These are phyloP conservation scores for Davidsoniella virescens DNA, from an alignment of 2,329 filamentous ascomycete species.

Conservation along the genomic window DNA sequence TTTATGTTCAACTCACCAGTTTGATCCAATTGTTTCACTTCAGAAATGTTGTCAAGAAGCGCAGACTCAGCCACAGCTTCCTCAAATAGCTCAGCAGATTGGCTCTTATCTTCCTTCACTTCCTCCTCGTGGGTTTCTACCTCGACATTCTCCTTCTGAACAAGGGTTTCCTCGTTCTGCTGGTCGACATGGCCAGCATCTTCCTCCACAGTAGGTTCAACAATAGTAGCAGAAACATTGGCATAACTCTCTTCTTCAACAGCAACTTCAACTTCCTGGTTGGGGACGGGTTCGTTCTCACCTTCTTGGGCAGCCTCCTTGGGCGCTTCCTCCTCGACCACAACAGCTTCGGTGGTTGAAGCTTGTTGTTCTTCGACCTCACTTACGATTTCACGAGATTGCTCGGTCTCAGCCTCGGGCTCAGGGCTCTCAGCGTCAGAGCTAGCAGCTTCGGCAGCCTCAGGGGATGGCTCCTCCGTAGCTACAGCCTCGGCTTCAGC, in stretches of 20 bases:
- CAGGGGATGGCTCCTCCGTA: not conserved
- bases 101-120: not conserved
- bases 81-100: not conserved
- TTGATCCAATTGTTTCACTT: not conserved
- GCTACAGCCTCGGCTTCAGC: not conserved
- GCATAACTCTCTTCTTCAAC: conserved; percentile 3
- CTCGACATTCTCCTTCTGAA: conserved; percentile 1
- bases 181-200: not conserved
- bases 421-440: not conserved
- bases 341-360: not conserved
- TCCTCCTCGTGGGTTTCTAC: conserved; percentile 1
- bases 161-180: not conserved
- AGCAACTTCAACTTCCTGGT: not conserved
- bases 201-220: not conserved
- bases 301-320: conserved; percentile 1
- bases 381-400: conserved; percentile 4
- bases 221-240: not conserved
- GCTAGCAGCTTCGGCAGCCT: not conserved
- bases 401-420: not conserved
- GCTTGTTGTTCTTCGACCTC: not conserved
- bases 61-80: not conserved
- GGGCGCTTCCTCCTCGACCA: not conserved
- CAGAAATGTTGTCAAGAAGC: not conserved
- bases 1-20: not conserved
- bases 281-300: conserved; percentile 4